Evolutionary conservation across 208 protist genomes (phyloP).

Genomic region (Leishmania mexicana): DNA sequence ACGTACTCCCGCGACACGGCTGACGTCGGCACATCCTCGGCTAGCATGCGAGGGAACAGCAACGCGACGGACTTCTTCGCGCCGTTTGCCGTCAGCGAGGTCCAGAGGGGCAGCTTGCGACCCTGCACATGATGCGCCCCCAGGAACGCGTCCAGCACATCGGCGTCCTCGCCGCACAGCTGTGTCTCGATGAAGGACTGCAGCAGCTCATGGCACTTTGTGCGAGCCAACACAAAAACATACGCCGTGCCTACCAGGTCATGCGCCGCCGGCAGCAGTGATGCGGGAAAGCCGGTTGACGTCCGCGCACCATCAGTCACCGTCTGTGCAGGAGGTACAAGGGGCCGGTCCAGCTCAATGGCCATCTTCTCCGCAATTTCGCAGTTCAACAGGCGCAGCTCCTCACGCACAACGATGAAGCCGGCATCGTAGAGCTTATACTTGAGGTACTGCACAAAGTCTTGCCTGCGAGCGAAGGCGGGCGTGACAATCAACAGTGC

Average conservation of each 20-base stretch:
- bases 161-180: slow-evolving; percentile 48
- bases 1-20: slow-evolving; percentile 80
- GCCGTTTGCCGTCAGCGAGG: slow-evolving; percentile 36
- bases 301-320: background rate
- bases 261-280: slow-evolving; percentile 24
- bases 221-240: slow-evolving; percentile 75
- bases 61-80: slow-evolving; percentile 57
- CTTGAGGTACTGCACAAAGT: slow-evolving; percentile 79
- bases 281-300: slow-evolving; percentile 24
- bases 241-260: slow-evolving; percentile 71
- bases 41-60: slow-evolving; percentile 82
- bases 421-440: slow-evolving; percentile 83
- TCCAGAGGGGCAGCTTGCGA: slow-evolving; percentile 33
- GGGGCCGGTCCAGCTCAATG: slow-evolving; percentile 46
- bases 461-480: slow-evolving; percentile 48
- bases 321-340: slow-evolving; percentile 1
- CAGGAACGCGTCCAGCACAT: slow-evolving; percentile 20
- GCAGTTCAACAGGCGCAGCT: slow-evolving; percentile 75
- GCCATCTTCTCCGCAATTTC: slow-evolving; percentile 74
- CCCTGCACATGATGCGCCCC: slow-evolving; percentile 29
- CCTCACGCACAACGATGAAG: slow-evolving; percentile 84
- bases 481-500: slow-evolving; percentile 66
- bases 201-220: slow-evolving; percentile 66
- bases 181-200: slow-evolving; percentile 47
- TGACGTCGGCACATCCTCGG: slow-evolving; percentile 66